Base-by-base conservation (phyloP, 1,139 yeast species). In the Groenewaldozyma sp. region DNA sequence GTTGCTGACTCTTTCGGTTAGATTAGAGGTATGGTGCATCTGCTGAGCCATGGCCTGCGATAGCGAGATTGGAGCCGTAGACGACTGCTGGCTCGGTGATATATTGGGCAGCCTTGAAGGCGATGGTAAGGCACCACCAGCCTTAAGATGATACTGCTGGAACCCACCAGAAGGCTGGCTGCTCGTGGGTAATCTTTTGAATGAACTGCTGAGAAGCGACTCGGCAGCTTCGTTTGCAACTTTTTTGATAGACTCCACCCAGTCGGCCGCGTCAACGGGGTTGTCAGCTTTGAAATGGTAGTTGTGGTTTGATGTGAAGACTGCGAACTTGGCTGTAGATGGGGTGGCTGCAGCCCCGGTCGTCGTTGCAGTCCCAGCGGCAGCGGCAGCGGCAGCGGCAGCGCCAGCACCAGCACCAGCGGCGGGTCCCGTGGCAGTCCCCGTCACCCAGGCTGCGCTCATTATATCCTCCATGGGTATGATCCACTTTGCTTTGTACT, bases 401-500 rank as follows among this genome's bases (percentile, higher is more conserved):
- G 61, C 63, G 24, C 64, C 61, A 4, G 67, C 61, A 50, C 64
- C 53, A 28, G 65, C 57, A 26, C 63, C 65, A 24, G 55, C 55
- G 6, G 60, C 51, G 7, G 60, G 59, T 16, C 10, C 11, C 11
- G 26, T 22, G 26, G 26, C 10, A 22, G 11, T 22, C 7, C 10
- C 7, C 2, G 64, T 55, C 22, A 70, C 60, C 45, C 59, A 55
- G 6, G 62, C 63, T 24, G 65, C 62, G 3, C 67, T 62, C 51
- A 65, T 54, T 27, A 66, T 57, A 27, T 64, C 65, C 22, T 55
- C 54, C 5, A 60, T 51, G 5, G 60, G 59, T 16, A 75, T 62
- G 10, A 77, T 77, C 37, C 62, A 65, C 34, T 67, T 61, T 0
- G 81, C 76, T 52, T 74, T 73, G 53, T 74, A 69, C 51, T 77